phyloP scores from a whole-genome alignment of 192 early-diverging fungal genomes.

The Mortierella hygrophila region DNA sequence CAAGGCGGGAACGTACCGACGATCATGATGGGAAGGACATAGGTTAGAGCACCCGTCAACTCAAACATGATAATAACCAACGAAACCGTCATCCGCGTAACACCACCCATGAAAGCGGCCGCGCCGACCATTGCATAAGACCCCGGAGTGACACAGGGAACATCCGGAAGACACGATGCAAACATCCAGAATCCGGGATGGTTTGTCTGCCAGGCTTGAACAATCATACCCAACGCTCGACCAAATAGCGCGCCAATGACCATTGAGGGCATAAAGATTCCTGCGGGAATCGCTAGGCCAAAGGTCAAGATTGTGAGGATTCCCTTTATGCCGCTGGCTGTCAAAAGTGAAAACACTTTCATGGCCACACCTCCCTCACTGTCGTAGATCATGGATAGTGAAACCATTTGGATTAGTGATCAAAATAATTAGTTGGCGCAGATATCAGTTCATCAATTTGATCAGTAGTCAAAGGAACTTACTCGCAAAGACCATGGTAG shows the following conservation, averaged over 20 bases:
- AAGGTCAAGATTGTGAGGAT: conserved; percentile 77
- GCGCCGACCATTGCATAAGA: conserved; percentile 89
- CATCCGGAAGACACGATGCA: conserved; percentile 76
- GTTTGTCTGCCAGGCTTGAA: conserved; percentile 78
- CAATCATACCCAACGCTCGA: conserved; percentile 87
- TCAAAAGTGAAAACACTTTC: conserved; percentile 65
- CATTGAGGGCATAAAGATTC: conserved; percentile 91
- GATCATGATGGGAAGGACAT: conserved; percentile 93
- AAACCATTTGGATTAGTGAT: not conserved
- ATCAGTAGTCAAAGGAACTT: conserved; percentile 35
- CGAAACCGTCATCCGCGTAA: conserved; percentile 94
- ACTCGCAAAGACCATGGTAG: conserved; percentile 69
- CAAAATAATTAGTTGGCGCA: not conserved
- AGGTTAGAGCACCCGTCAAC: conserved; percentile 95
- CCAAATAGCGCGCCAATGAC: conserved; percentile 93
- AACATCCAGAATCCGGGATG: conserved; percentile 75
- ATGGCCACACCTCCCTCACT: conserved; percentile 56
- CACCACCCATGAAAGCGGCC: conserved; percentile 82
- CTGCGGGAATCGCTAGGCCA: conserved; percentile 82
- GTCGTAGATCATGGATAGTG: conserved; percentile 2
- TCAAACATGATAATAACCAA: conserved; percentile 99
- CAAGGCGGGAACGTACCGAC: conserved; percentile 65
- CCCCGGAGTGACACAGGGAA: conserved; percentile 88
- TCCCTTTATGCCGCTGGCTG: conserved; percentile 74
- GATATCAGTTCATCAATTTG: not conserved